Conservation (phyloP, 225 moss, liverwort and hornwort species). For the Pleurozium schreberi region DNA sequence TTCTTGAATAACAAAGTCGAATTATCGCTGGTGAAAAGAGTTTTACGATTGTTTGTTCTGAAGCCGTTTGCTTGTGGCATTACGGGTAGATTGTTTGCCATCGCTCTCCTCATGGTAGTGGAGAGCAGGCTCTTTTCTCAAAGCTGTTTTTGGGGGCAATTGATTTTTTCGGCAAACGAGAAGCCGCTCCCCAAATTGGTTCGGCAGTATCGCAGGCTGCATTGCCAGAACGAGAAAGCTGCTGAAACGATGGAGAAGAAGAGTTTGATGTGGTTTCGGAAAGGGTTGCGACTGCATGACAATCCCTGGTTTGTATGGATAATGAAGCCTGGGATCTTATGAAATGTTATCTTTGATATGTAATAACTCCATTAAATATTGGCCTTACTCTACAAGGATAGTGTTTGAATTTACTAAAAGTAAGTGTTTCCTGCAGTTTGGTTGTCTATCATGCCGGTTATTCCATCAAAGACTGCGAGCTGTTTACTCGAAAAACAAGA, state of each 20-base stretch:
- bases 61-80: not conserved
- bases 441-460: constrained; percentile 79
- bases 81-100: not conserved
- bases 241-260: constrained; percentile 17
- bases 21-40: not conserved
- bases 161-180: not conserved
- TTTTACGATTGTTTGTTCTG: not conserved
- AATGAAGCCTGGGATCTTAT: not conserved
- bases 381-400: not conserved
- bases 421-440: constrained; percentile 54
- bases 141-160: not conserved
- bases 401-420: not conserved
- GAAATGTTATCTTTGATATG: not conserved
- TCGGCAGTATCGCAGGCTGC: not conserved
- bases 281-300: constrained; percentile 87
- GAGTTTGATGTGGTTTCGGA: constrained; percentile 85
- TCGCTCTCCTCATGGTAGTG: constrained; percentile 1
- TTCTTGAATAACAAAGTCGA: not conserved
- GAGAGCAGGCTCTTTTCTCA: not conserved
- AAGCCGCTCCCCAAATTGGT: not conserved
- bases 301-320: constrained; percentile 34
- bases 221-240: not conserved
- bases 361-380: not conserved
- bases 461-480: constrained; percentile 51
- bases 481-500: constrained; percentile 55